A percentile compares a stretch with the other conserved stretches of the same genome.
phyloP scores from a whole-genome alignment of 768 basidiomycete species.

The Rhizopogon sp. region DNA sequence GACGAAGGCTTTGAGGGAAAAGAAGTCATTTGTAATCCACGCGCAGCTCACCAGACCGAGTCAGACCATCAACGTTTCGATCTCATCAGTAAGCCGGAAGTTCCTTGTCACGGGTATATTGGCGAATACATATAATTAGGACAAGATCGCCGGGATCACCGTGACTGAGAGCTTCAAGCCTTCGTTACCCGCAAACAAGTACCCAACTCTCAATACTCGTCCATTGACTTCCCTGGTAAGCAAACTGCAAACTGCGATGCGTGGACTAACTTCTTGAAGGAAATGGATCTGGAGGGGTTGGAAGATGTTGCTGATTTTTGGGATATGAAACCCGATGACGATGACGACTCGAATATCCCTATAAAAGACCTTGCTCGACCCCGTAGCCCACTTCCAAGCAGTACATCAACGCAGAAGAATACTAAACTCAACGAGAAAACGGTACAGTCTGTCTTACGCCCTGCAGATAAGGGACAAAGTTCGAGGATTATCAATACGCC shows the following conservation, averaged over 20 bases:
- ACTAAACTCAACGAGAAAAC: not conserved
- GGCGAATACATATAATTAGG: slow-evolving; percentile 39
- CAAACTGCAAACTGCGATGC: not conserved
- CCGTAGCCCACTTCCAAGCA: not conserved
- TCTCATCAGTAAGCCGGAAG: slow-evolving; percentile 49
- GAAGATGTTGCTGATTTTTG: slow-evolving; percentile 71
- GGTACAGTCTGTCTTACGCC: not conserved
- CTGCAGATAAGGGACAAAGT: not conserved
- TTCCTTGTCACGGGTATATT: slow-evolving; percentile 6
- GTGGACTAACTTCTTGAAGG: slow-evolving; percentile 34
- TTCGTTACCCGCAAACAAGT: slow-evolving; percentile 44
- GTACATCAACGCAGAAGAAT: not conserved
- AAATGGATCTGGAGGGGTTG: slow-evolving; percentile 58
- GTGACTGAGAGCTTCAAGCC: slow-evolving; percentile 54
- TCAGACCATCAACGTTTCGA: slow-evolving; percentile 55
- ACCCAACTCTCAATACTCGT: slow-evolving; percentile 67
- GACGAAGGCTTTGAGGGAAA: slow-evolving; percentile 58
- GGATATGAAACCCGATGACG: slow-evolving; percentile 33
- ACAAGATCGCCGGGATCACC: slow-evolving; percentile 66
- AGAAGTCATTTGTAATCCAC: slow-evolving; percentile 55
- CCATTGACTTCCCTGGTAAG: slow-evolving; percentile 58
- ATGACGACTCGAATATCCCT: slow-evolving; percentile 10
- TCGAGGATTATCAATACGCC: too few relatives aligned
- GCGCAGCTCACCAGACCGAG: slow-evolving; percentile 70
- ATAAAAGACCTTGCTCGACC: slow-evolving; percentile 33